phyloP scores from a whole-genome alignment of 2,329 filamentous ascomycete genomes.

The Leptodontidium sp. region DNA sequence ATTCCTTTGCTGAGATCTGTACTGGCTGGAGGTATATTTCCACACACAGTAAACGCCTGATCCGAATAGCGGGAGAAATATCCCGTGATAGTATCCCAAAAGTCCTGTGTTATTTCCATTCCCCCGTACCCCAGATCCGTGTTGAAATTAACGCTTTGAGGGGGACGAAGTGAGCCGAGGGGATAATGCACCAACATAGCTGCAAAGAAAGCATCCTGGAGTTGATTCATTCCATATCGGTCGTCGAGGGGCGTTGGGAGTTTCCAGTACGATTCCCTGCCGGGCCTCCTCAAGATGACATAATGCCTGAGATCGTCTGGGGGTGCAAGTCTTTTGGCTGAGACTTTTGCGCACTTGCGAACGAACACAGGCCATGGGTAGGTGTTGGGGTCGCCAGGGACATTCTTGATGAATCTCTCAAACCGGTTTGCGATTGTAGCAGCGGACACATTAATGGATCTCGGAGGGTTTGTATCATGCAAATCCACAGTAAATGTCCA shows the following conservation, averaged over 20 bases:
- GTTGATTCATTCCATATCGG: conserved; percentile 35
- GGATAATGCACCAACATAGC: conserved; percentile 31
- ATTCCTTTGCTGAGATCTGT: not conserved
- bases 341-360: conserved; percentile 9
- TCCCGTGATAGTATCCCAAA: conserved; percentile 14
- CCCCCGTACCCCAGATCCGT: conserved; percentile 32
- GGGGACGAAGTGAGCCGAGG: conserved; percentile 6
- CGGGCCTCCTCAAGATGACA: conserved; percentile 6
- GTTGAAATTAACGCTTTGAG: conserved; percentile 16
- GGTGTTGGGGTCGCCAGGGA: not conserved
- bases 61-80: not conserved
- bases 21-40: not conserved
- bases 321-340: conserved; percentile 21
- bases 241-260: conserved; percentile 24
- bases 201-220: conserved; percentile 33
- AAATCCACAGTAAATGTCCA: conserved; percentile 14
- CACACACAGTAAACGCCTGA: not conserved
- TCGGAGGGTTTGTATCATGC: not conserved
- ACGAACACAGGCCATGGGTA: conserved; percentile 16
- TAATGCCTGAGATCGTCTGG: conserved; percentile 2
- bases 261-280: conserved; percentile 37
- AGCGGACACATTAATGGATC: not conserved
- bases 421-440: not conserved
- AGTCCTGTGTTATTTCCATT: conserved; percentile 31
- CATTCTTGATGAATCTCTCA: not conserved